Evolutionary conservation across 352 stramenopile species (phyloP).

Genomic region (Achlya hypogyna): DNA sequence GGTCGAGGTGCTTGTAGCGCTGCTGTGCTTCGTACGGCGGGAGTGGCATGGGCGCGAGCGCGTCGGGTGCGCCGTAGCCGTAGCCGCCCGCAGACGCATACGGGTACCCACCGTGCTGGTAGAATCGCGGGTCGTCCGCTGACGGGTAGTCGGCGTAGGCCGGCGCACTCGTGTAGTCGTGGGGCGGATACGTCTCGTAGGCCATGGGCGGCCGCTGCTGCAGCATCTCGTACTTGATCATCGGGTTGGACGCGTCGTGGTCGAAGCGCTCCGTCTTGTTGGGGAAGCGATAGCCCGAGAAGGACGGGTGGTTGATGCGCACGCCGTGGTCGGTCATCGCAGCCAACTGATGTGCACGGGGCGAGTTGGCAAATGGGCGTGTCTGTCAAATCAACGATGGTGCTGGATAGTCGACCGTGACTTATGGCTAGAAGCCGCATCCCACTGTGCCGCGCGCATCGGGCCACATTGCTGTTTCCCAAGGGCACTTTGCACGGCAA

Average conservation of each 20-base stretch:
- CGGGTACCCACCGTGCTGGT: too few relatives aligned
- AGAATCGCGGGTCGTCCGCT: too few relatives aligned
- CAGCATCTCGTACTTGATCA: slow-evolving; percentile 1
- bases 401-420: not conserved
- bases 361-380: not conserved
- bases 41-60: not conserved
- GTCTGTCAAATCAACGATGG: not conserved
- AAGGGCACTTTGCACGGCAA: too few relatives aligned
- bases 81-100: not conserved
- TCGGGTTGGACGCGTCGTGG: not conserved
- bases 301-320: not conserved
- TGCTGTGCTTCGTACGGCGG: not conserved
- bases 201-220: not conserved
- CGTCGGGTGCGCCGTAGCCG: not conserved
- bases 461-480: not conserved
- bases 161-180: too few relatives aligned
- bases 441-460: not conserved
- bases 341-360: not conserved
- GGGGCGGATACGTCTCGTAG: not conserved
- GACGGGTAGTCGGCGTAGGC: too few relatives aligned
- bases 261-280: not conserved
- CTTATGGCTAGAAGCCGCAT: not conserved
- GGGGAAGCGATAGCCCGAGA: not conserved
- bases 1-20: slow-evolving; percentile 15
- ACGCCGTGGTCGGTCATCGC: not conserved